A percentile compares a stretch with the other conserved stretches of the same genome.
Evolutionary conservation across 2,329 filamentous ascomycete genomes (phyloP).

Genomic region (Fusarium anguioides): DNA sequence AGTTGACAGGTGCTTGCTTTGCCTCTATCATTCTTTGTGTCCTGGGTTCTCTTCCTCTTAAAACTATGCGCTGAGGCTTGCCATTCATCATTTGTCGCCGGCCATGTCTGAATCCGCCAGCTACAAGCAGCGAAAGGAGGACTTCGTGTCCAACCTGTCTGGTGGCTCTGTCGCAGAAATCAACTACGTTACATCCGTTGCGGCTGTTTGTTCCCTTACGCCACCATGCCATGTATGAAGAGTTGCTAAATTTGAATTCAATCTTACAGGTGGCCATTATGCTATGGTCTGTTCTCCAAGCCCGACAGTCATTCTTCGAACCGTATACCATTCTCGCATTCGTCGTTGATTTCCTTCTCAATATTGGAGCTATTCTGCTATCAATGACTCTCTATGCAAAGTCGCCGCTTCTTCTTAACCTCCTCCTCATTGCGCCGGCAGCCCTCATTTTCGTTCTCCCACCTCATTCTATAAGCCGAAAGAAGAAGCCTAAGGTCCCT

Average conservation of each 20-base stretch:
- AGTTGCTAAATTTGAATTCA: slow-evolving; percentile 29
- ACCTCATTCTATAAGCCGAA: slow-evolving; percentile 48
- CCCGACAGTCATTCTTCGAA: slow-evolving; percentile 84
- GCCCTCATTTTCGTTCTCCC: slow-evolving; percentile 69
- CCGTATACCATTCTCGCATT: slow-evolving; percentile 76
- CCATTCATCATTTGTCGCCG: slow-evolving; percentile 5
- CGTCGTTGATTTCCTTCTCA: slow-evolving; percentile 86
- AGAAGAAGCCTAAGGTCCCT: slow-evolving; percentile 62
- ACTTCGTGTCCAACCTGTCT: slow-evolving; percentile 90
- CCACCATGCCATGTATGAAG: neutral
- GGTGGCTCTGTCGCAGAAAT: slow-evolving; percentile 88
- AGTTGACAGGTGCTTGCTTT: slow-evolving; percentile 42
- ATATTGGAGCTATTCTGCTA: slow-evolving; percentile 83
- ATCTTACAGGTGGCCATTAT: slow-evolving; percentile 78
- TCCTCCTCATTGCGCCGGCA: slow-evolving; percentile 79
- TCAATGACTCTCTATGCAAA: slow-evolving; percentile 87
- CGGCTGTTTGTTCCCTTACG: slow-evolving; percentile 70
- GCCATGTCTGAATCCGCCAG: slow-evolving; percentile 58
- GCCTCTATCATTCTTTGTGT: slow-evolving; percentile 14
- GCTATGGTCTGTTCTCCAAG: slow-evolving; percentile 90
- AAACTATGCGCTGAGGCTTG: slow-evolving; percentile 29
- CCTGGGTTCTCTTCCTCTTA: neutral
- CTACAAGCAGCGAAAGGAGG: slow-evolving; percentile 94
- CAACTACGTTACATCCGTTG: slow-evolving; percentile 84
- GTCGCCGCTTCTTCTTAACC: slow-evolving; percentile 77